phyloP scores from a whole-genome alignment of 2,329 filamentous ascomycete genomes.

The Westerdykella ornata region DNA sequence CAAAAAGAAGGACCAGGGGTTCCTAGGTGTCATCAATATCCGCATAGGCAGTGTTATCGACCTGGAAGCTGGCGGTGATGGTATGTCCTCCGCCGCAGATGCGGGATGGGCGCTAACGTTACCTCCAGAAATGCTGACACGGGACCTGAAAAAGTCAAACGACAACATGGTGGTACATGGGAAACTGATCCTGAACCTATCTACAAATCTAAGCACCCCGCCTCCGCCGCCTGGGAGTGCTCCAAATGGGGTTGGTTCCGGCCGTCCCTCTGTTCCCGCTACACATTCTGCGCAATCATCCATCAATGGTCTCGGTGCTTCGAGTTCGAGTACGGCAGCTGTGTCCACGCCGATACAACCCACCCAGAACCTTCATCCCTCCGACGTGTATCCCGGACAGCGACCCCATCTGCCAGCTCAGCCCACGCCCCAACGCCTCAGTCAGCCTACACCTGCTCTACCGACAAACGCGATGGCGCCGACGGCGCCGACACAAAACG shows the following conservation, averaged over 20 bases:
- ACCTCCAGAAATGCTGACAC: conserved; percentile 79
- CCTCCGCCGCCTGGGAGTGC: conserved; percentile 48
- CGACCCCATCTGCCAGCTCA: conserved; percentile 21
- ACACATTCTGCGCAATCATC: conserved; percentile 32
- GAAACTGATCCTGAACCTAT: conserved; percentile 93
- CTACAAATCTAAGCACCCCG: conserved; percentile 75
- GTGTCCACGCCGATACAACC: conserved; percentile 38
- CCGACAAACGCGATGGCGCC: conserved; percentile 40
- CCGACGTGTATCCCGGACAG: conserved; percentile 32
- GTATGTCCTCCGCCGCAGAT: conserved; percentile 47
- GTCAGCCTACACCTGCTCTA: conserved; percentile 25
- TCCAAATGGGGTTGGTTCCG: conserved; percentile 19
- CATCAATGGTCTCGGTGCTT: conserved; percentile 33
- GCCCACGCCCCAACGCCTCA: conserved; percentile 22
- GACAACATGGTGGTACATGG: conserved; percentile 97
- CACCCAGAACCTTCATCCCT: conserved; percentile 31
- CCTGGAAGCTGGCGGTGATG: conserved; percentile 80
- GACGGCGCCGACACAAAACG: conserved; percentile 20
- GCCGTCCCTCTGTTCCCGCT: conserved; percentile 40
- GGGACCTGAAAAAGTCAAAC: conserved; percentile 94
- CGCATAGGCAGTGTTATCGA: conserved; percentile 92
- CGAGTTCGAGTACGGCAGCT: conserved; percentile 20
- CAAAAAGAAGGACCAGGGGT: conserved; percentile 99
- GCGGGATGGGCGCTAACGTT: conserved; percentile 16
- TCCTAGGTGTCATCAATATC: conserved; percentile 95